phyloP scores from a whole-genome alignment of 2,329 filamentous ascomycete species.

The Endoconidiophora polonica region DNA sequence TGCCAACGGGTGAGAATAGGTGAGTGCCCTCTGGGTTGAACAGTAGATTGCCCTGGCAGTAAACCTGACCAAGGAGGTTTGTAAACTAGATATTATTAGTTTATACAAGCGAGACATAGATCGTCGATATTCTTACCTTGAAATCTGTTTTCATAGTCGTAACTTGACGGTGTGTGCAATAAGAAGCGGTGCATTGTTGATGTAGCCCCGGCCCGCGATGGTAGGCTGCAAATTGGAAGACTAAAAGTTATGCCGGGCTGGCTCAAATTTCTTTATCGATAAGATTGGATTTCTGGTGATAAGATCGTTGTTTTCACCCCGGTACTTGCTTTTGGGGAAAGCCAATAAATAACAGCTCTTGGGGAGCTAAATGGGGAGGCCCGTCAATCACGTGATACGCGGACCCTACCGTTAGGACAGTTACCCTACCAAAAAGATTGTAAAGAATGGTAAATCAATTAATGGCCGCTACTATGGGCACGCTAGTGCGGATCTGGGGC shows the following conservation, averaged over 20 bases:
- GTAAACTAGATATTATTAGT: slow-evolving; percentile 53
- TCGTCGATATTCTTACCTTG: slow-evolving; percentile 42
- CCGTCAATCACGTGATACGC: too few relatives aligned
- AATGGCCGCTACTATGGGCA: too few relatives aligned
- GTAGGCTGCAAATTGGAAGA: too few relatives aligned
- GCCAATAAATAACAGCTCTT: too few relatives aligned
- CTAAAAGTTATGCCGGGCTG: neutral
- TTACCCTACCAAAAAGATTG: too few relatives aligned
- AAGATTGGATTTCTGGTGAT: neutral
- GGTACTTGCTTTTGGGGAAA: too few relatives aligned
- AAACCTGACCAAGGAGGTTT: slow-evolving; percentile 94
- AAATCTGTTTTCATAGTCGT: slow-evolving; percentile 95
- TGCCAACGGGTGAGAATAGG: slow-evolving; percentile 90
- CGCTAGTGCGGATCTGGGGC: too few relatives aligned
- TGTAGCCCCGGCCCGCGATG: neutral
- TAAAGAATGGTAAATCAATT: too few relatives aligned
- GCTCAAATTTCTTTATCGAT: slow-evolving; percentile 13
- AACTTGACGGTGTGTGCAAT: neutral
- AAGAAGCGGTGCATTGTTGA: neutral
- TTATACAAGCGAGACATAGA: neutral
- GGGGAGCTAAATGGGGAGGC: too few relatives aligned
- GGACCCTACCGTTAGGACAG: too few relatives aligned
- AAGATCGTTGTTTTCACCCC: neutral
- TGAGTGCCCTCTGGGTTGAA: slow-evolving; percentile 94
- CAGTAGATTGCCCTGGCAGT: slow-evolving; percentile 91